Conservation (phyloP, 2,329 filamentous ascomycete species). For the Fusarium illudens region DNA sequence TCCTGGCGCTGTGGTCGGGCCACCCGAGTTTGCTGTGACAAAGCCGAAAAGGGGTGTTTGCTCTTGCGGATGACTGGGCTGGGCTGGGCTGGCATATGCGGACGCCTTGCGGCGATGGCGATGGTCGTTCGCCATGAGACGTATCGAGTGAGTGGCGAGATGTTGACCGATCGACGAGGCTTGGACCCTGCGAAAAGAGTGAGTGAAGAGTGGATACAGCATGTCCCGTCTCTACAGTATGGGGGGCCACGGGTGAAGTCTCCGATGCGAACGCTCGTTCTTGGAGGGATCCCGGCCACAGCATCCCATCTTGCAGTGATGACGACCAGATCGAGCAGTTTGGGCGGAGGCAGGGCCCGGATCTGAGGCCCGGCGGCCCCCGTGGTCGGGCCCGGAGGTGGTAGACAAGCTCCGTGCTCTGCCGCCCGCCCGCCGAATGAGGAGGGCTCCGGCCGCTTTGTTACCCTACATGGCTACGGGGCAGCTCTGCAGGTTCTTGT, state of each 20-base stretch:
- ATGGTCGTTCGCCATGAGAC: not conserved
- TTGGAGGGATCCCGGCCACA: not conserved
- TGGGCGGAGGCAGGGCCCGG: conserved; percentile 19
- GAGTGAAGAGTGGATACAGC: not conserved
- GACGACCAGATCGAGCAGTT: not conserved
- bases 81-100: not conserved
- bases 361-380: conserved; percentile 36
- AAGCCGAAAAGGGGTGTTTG: conserved; percentile 1
- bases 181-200: not conserved
- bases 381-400: conserved; percentile 20
- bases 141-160: not conserved
- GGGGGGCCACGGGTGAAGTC: not conserved
- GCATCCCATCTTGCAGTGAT: not conserved
- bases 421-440: conserved; percentile 16
- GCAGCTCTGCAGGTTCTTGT: not conserved
- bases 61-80: not conserved
- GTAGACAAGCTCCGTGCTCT: conserved; percentile 18
- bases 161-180: not conserved
- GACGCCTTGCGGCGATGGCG: not conserved
- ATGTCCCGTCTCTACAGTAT: not conserved
- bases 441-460: conserved; percentile 2
- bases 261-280: not conserved
- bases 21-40: conserved; percentile 5
- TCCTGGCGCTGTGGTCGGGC: conserved; percentile 16
- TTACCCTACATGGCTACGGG: not conserved